Percentiles rank a stretch among this genome's conserved stretches.
Evolutionary conservation across 2,329 filamentous ascomycete genomes (phyloP).

Genomic region (Massarina eburnea): DNA sequence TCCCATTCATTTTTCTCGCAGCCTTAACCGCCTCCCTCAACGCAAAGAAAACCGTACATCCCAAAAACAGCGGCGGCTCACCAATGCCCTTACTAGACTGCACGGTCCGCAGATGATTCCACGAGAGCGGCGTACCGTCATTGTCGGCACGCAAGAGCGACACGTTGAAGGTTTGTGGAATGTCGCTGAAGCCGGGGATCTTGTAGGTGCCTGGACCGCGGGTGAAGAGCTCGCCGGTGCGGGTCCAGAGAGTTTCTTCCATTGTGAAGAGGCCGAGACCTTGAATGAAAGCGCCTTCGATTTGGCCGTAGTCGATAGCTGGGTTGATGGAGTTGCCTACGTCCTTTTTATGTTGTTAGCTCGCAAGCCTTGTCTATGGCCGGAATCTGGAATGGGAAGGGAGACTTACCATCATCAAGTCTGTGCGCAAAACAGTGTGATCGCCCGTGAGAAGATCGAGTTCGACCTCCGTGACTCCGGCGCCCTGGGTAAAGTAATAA

Average conservation of each 20-base stretch:
- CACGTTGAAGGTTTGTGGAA: slow-evolving; percentile 83
- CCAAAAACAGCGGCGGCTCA: slow-evolving; percentile 74
- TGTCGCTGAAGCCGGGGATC: slow-evolving; percentile 84
- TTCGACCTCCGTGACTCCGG: slow-evolving; percentile 85
- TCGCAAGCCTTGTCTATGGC: background rate
- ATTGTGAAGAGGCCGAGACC: slow-evolving; percentile 78
- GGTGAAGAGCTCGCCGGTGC: slow-evolving; percentile 66
- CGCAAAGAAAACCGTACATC: slow-evolving; percentile 81
- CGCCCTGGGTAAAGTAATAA: slow-evolving; percentile 92
- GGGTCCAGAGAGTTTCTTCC: slow-evolving; percentile 70
- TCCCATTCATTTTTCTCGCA: slow-evolving; percentile 58
- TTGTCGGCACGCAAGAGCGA: slow-evolving; percentile 71
- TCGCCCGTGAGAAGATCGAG: slow-evolving; percentile 89
- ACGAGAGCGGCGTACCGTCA: slow-evolving; percentile 57
- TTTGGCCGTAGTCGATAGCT: slow-evolving; percentile 77
- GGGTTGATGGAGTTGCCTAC: slow-evolving; percentile 80
- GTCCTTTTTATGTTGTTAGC: slow-evolving; percentile 51
- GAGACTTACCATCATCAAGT: slow-evolving; percentile 77
- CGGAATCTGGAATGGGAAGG: background rate
- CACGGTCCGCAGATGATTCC: slow-evolving; percentile 82
- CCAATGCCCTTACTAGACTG: slow-evolving; percentile 79
- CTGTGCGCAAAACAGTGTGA: slow-evolving; percentile 83
- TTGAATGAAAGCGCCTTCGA: slow-evolving; percentile 79
- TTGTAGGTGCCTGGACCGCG: slow-evolving; percentile 72
- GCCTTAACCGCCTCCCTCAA: slow-evolving; percentile 78